phyloP scores from a whole-genome alignment of 768 basidiomycete genomes.

The Hebeloma cylindrosporum region DNA sequence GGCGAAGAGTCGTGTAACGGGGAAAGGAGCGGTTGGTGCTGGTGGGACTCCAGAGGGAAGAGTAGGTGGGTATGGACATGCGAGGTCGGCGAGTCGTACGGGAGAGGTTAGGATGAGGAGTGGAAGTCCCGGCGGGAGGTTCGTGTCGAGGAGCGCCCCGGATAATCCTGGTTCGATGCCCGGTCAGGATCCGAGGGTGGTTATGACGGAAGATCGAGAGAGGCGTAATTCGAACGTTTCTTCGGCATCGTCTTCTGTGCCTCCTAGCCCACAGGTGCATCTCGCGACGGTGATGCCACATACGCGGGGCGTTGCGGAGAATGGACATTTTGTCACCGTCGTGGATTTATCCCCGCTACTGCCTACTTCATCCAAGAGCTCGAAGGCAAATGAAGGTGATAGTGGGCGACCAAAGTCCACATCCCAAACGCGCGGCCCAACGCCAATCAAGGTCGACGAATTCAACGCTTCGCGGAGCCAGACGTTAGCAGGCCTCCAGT shows the following conservation, averaged over 20 bases:
- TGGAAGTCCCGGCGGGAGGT: conserved; percentile 31
- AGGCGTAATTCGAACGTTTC: conserved; percentile 23
- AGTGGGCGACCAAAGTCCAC: background rate
- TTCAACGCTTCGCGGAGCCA: conserved; percentile 50
- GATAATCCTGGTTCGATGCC: conserved; percentile 27
- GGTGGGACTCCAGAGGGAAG: conserved; percentile 5
- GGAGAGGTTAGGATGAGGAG: conserved; percentile 27
- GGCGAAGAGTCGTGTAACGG: conserved; percentile 38
- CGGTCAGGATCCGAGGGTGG: background rate
- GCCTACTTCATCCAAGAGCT: background rate
- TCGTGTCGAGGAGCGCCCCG: conserved; percentile 68
- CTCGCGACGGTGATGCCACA: conserved; percentile 22
- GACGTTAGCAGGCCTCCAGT: conserved; percentile 46
- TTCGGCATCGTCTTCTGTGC: conserved; percentile 1
- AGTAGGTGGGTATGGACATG: conserved; percentile 2
- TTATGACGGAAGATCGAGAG: conserved; percentile 13
- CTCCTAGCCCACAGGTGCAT: conserved; percentile 4
- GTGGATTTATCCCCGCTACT: conserved; percentile 48
- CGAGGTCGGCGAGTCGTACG: conserved; percentile 19
- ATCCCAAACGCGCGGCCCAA: too few species aligned
- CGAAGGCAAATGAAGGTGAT: background rate
- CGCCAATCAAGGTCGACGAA: conserved; percentile 39
- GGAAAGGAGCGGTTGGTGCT: conserved; percentile 7
- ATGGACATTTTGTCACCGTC: conserved; percentile 52
- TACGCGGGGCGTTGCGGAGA: conserved; percentile 22